Evolutionary conservation across 2,329 filamentous ascomycete species (phyloP).

Genomic region (Elsinoe perseae): DNA sequence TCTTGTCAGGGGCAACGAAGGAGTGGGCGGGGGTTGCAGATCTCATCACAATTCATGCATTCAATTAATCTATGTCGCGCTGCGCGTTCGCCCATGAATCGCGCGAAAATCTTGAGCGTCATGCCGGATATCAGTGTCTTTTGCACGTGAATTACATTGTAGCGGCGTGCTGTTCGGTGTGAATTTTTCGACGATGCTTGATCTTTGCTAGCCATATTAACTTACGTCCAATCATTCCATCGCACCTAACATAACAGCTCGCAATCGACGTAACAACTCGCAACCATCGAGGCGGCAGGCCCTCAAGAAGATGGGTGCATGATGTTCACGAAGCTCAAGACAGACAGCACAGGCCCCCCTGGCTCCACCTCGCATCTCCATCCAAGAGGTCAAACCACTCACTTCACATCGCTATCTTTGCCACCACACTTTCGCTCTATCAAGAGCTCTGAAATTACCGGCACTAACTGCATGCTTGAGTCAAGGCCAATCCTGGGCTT

Average conservation of each 20-base stretch:
- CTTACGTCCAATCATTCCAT: no score
- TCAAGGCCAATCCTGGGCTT: not conserved
- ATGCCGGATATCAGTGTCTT: no score
- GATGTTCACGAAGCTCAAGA: conserved; percentile 2
- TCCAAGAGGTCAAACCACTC: not conserved
- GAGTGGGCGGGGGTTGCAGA: not conserved
- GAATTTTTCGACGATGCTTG: no score
- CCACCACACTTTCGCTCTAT: not conserved
- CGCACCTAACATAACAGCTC: no score
- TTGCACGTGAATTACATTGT: no score
- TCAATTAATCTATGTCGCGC: not conserved
- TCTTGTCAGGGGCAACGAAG: not conserved
- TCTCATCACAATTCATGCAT: not conserved
- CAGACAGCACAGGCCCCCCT: not conserved
- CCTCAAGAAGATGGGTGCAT: not conserved
- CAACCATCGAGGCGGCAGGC: conserved; percentile 2
- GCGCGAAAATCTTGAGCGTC: not conserved
- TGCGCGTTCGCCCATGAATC: not conserved
- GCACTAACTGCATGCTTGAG: not conserved
- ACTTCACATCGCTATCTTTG: not conserved
- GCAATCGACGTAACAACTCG: not conserved
- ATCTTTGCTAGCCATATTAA: no score
- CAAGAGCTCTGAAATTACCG: no score
- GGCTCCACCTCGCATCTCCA: not conserved
- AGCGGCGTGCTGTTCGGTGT: not conserved